Conservation (phyloP, 257 asterid species). For the Forsythia suspensa region DNA sequence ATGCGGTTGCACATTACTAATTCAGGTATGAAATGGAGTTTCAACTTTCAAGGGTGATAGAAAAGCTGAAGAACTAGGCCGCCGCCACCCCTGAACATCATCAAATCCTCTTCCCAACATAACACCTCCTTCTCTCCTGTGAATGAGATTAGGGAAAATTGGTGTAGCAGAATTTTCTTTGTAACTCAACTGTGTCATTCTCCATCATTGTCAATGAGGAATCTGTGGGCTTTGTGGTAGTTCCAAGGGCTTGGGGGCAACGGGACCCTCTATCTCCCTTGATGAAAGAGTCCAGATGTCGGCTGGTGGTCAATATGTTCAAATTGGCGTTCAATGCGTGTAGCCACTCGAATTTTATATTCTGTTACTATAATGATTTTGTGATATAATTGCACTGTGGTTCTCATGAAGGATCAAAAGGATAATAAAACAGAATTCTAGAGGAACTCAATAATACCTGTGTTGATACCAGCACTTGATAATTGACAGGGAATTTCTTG, state of each 20-base stretch:
- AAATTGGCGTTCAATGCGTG: neutral
- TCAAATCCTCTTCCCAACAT: neutral
- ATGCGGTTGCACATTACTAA: too few species aligned
- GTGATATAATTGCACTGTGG: neutral
- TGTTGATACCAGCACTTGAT: conserved; percentile 82
- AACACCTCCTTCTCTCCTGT: neutral
- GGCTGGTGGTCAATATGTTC: too few species aligned
- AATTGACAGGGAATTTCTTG: conserved; percentile 79
- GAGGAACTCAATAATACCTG: conserved; percentile 47
- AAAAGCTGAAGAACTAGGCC: neutral
- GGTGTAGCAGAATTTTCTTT: too few species aligned
- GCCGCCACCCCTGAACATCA: too few species aligned
- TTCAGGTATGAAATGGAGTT: neutral
- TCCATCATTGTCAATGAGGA: too few species aligned
- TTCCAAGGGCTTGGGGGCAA: too few species aligned
- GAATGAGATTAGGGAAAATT: too few species aligned
- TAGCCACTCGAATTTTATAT: neutral
- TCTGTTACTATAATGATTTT: neutral
- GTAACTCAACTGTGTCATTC: too few species aligned
- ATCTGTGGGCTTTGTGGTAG: too few species aligned
- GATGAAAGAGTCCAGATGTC: too few species aligned
- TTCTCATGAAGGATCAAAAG: neutral
- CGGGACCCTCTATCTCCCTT: too few species aligned
- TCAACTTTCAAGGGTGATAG: neutral
- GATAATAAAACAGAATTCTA: neutral